Conservation (phyloP, 768 basidiomycete species). For the Boletus coccyginus region DNA sequence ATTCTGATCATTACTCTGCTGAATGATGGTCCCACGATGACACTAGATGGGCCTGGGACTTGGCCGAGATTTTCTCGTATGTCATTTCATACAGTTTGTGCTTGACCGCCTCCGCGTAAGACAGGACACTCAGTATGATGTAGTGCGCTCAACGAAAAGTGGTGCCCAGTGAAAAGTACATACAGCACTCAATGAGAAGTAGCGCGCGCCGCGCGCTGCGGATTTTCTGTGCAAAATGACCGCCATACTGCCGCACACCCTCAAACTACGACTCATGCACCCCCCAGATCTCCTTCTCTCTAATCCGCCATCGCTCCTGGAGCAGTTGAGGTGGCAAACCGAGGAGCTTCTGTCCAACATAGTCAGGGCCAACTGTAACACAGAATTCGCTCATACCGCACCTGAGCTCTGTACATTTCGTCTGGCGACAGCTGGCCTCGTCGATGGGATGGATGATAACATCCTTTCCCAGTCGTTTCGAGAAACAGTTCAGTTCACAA, state of each 20-base stretch:
- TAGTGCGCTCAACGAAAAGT: too few species aligned
- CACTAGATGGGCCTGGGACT: slow-evolving; percentile 95
- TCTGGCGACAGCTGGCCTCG: neutral
- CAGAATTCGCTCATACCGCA: neutral
- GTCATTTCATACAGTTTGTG: slow-evolving; percentile 97
- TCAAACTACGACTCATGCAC: too few species aligned
- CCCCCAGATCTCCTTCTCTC: neutral
- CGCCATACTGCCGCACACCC: too few species aligned
- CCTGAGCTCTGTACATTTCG: neutral
- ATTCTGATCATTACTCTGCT: slow-evolving; percentile 95
- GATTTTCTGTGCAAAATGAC: too few species aligned
- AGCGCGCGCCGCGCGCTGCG: too few species aligned
- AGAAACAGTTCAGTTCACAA: slow-evolving; percentile 9
- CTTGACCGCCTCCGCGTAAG: slow-evolving; percentile 87
- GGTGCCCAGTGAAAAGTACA: too few species aligned
- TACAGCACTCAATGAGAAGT: too few species aligned
- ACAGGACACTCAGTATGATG: neutral
- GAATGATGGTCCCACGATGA: slow-evolving; percentile 94
- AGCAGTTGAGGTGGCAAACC: neutral
- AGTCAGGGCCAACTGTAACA: neutral
- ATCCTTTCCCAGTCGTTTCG: slow-evolving; percentile 5
- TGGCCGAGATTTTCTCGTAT: slow-evolving; percentile 94
- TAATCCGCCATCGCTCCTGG: neutral
- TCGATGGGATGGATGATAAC: neutral
- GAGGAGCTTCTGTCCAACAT: neutral